phyloP scores from a whole-genome alignment of 1,139 yeast species.

The Geotrichum bryndzae region DNA sequence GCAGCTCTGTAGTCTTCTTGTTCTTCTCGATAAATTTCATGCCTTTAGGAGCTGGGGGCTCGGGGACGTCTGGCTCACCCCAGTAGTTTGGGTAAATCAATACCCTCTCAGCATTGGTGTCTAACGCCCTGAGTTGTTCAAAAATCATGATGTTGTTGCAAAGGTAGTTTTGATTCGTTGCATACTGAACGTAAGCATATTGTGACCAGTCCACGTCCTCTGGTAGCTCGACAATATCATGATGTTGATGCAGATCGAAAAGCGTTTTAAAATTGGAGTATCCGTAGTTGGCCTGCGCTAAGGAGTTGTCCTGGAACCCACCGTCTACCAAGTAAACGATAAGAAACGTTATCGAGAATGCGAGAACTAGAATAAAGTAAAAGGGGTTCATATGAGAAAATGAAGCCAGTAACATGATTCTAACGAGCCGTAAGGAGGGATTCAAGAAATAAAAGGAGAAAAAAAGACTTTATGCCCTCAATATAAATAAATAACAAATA shows the following conservation, averaged over 20 bases:
- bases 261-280: not conserved
- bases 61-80: constrained; percentile 15
- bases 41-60: not conserved
- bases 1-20: constrained; percentile 6
- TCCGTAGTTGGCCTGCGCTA: constrained; percentile 4
- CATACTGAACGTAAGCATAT: constrained; percentile 46
- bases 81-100: constrained; percentile 28
- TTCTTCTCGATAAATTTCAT: not conserved
- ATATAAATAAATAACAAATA: not conserved
- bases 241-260: not conserved
- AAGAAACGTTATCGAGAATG: constrained; percentile 1
- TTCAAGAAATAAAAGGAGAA: not conserved
- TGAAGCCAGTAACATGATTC: not conserved
- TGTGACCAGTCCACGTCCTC: constrained; percentile 19
- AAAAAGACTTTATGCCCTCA: not conserved
- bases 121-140: constrained; percentile 32
- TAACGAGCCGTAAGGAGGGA: not conserved
- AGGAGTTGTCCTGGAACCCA: constrained; percentile 6
- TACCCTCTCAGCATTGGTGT: constrained; percentile 40
- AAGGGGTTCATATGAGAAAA: constrained; percentile 5
- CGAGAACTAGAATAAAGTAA: not conserved
- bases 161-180: constrained; percentile 40
- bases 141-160: constrained; percentile 44
- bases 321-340: constrained; percentile 10
- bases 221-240: not conserved